Evolutionary conservation across 2,329 filamentous ascomycete genomes (phyloP).

Genomic region (Ceratocystis diversiconidia): DNA sequence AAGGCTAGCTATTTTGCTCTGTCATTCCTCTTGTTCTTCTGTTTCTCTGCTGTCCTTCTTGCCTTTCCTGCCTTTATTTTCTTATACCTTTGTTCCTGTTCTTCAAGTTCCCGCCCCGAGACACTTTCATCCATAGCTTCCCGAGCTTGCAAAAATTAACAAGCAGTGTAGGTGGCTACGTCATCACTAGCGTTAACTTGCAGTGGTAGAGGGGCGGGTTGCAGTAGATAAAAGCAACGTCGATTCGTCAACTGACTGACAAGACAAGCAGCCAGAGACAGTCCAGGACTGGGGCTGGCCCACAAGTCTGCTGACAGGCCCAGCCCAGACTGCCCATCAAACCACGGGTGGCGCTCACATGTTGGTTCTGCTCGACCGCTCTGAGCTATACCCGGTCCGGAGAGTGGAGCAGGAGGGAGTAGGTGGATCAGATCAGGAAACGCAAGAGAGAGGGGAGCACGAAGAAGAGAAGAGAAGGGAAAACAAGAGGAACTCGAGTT

Average conservation of each 20-base stretch:
- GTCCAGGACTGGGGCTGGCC: neutral
- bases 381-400: neutral
- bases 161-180: neutral
- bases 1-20: neutral
- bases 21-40: neutral
- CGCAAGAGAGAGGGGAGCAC: neutral
- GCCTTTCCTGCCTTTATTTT: neutral
- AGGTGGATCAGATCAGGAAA: neutral
- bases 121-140: neutral
- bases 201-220: neutral
- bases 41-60: neutral
- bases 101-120: neutral
- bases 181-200: neutral
- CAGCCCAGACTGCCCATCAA: neutral
- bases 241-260: neutral
- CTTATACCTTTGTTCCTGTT: neutral
- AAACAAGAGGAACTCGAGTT: neutral
- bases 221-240: neutral
- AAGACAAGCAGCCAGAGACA: neutral
- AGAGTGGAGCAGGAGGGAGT: neutral
- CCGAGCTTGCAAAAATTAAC: neutral
- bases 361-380: neutral
- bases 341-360: neutral
- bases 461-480: neutral
- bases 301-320: conserved; percentile 5